Base-by-base conservation (phyloP, 179 eudicot genomes). In the Spergularia azorica region DNA sequence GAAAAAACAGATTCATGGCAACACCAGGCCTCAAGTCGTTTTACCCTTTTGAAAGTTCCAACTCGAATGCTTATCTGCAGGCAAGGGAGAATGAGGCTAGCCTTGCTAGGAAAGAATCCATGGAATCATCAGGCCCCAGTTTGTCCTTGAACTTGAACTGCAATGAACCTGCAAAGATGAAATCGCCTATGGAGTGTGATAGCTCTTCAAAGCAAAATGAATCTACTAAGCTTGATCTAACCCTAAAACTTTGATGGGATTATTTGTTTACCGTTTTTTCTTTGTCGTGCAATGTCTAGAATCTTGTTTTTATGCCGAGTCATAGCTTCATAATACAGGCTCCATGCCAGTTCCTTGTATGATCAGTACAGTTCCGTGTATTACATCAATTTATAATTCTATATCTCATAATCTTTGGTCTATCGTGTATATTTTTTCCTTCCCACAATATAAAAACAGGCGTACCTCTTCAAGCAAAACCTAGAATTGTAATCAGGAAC, bases 241-340 rank as follows among this genome's bases (percentile, higher is more conserved):
- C 72, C 74, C 82, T 83, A n/a, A 83, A 76, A 69, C 85, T 83
- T 71, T 83, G 71, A 76, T 21, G 63, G 10, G 36, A 69, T 59
- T 72, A 66, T 41, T 65, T 6, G 14, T 5, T 5, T 60, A 46
- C 11, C 21, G 0, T 13, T 39, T 17, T 36, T 52, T 8, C 48
- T 38, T 55, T n/a, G 10, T 50, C 6, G 5, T 71, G 20, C 3
- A 8, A 26, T 10, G 9, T 10, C 39, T 46, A 48, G 38, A 60
- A 46, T 13, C 6, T 51, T 2, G 41, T 41, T 50, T 54, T 66
- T 16, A 2, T 46, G 5, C 48, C 6, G 14, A 66, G 67, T 43
- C 57, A 67, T 67, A 51, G 55, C 58, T 32, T 2, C 38, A 63
- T 15, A 9, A 74, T 55, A 62, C 38, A 58, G 16, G 32, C 67